These are phyloP conservation scores for Bruguiera hainesii DNA, from an alignment of 441 rosid species.

Conservation along the genomic window DNA sequence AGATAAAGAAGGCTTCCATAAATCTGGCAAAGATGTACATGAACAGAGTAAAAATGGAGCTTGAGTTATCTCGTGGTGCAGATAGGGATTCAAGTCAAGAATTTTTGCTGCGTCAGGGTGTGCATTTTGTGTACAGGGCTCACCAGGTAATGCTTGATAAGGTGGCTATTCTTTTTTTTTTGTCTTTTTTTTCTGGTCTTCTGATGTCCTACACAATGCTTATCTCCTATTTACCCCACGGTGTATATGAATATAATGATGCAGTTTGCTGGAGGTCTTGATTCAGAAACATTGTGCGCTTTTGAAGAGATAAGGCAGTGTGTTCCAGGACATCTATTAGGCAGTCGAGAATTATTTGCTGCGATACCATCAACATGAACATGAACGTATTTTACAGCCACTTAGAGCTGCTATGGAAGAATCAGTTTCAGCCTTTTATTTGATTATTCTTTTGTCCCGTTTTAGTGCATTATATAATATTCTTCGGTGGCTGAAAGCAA, in stretches of 20 bases:
- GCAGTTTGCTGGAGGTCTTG: constrained; percentile 93
- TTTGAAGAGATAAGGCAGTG: constrained; percentile 79
- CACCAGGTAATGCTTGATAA: constrained; percentile 58
- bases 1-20: constrained; percentile 74
- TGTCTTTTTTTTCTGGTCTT: not conserved
- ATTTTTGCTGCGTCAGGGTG: constrained; percentile 76
- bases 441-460: not conserved
- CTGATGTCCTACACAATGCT: not conserved
- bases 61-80: constrained; percentile 51
- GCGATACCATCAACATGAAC: constrained; percentile 49
- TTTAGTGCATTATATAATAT: no score
- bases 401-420: not conserved
- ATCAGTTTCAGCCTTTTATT: constrained; percentile 1
- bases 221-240: not conserved
- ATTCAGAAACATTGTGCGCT: constrained; percentile 82
- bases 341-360: constrained; percentile 42
- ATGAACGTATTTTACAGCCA: not conserved
- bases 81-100: constrained; percentile 70
- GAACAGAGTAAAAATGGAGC: constrained; percentile 73
- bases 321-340: constrained; percentile 49
- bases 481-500: no score
- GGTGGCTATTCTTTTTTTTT: not conserved
- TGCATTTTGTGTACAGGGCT: constrained; percentile 75
- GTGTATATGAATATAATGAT: not conserved
- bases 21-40: constrained; percentile 76